A percentile compares a stretch with the other conserved stretches of the same genome.
These are phyloP conservation scores for Termitomyces sp. DNA, from an alignment of 768 basidiomycete genomes.

Conservation along the genomic window DNA sequence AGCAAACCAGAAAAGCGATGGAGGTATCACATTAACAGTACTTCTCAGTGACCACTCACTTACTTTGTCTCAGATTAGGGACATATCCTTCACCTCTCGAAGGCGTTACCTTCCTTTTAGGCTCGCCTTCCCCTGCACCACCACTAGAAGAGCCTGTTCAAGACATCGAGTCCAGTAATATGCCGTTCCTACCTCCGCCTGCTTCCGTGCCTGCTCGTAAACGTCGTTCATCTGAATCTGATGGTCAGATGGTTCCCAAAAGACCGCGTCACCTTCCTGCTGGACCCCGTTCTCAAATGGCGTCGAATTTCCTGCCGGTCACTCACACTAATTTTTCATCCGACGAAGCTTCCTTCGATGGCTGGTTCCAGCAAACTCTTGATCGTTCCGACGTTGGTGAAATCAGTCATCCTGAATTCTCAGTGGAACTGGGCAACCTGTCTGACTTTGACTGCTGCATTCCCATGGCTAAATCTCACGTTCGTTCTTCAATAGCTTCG, in stretches of 20 bases:
- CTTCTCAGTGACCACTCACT: no score
- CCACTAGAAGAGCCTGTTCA: conserved; percentile 5
- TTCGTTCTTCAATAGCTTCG: background rate
- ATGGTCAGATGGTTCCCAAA: conserved; percentile 20
- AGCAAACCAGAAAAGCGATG: conserved; percentile 14
- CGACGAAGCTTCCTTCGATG: conserved; percentile 25
- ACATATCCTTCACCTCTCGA: background rate
- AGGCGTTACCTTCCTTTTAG: background rate
- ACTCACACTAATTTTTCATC: conserved; percentile 1
- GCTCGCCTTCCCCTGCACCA: conserved; percentile 14
- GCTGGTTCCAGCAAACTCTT: conserved; percentile 33
- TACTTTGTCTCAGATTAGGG: no score
- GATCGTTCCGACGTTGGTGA: conserved; percentile 19
- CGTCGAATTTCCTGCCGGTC: conserved; percentile 29
- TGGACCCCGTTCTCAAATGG: conserved; percentile 20
- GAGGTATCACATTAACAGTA: conserved; percentile 8
- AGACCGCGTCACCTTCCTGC: conserved; percentile 20
- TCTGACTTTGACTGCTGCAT: conserved; percentile 14
- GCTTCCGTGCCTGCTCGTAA: conserved; percentile 25
- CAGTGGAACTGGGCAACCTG: conserved; percentile 30
- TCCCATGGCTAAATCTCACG: background rate
- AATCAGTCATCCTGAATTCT: conserved; percentile 24
- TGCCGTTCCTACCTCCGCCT: background rate
- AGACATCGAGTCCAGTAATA: background rate
- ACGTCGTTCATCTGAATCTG: conserved; percentile 34